Conservation (phyloP, 2,329 filamentous ascomycete species). For the Fusarium torreyae region DNA sequence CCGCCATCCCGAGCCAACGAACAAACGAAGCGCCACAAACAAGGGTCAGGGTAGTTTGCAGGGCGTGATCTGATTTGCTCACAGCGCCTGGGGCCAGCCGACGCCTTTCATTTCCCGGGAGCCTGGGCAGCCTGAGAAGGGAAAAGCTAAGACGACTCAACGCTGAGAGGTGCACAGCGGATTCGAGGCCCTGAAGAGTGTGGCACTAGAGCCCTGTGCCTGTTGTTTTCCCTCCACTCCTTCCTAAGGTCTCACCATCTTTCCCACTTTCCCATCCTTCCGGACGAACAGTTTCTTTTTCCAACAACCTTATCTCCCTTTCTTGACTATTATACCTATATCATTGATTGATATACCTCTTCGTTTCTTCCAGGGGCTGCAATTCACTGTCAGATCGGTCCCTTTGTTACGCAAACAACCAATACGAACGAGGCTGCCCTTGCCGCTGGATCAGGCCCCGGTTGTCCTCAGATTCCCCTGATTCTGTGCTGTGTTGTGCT, state of each 20-base stretch:
- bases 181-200: slow-evolving; percentile 13
- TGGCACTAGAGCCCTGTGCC: too few species aligned
- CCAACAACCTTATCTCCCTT: background rate
- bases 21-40: slow-evolving; percentile 34
- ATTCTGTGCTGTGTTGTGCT: slow-evolving; percentile 19
- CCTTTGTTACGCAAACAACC: slow-evolving; percentile 14
- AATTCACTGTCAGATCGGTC: background rate
- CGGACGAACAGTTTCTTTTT: slow-evolving; percentile 1
- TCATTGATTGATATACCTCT: slow-evolving; percentile 30
- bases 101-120: slow-evolving; percentile 47
- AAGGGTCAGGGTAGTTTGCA: slow-evolving; percentile 8
- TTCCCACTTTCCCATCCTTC: slow-evolving; percentile 8
- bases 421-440: slow-evolving; percentile 37
- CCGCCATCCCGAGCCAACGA: slow-evolving; percentile 35
- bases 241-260: slow-evolving; percentile 21
- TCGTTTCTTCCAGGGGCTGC: background rate
- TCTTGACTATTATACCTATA: background rate
- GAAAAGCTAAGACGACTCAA: background rate
- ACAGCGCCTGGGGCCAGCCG: slow-evolving; percentile 26
- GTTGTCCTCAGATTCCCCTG: slow-evolving; percentile 43
- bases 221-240: too few species aligned
- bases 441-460: slow-evolving; percentile 46
- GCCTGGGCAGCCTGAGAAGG: slow-evolving; percentile 1
- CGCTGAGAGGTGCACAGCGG: background rate
- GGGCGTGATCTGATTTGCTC: slow-evolving; percentile 26